Evolutionary conservation across 345 rosid genomes (phyloP).

Genomic region (Linum lewisii): DNA sequence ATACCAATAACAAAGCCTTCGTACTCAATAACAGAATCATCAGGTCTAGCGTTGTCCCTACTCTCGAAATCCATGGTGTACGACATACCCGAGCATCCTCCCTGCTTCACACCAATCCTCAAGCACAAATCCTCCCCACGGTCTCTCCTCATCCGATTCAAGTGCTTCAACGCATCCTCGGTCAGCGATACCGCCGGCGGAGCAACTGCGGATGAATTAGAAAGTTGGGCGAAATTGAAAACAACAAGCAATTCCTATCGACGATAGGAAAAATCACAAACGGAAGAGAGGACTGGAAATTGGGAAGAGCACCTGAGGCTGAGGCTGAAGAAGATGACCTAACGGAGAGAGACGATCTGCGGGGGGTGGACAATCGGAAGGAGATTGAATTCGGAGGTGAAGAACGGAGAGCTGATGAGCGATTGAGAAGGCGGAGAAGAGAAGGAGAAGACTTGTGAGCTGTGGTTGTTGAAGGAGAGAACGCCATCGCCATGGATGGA

Average conservation of each 20-base stretch:
- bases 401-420: conserved; percentile 6
- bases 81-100: conserved; percentile 98
- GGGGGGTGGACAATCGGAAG: conserved; percentile 25
- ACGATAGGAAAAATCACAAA: neutral
- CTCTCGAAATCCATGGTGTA: conserved; percentile 90
- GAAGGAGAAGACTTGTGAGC: conserved; percentile 17
- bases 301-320: conserved; percentile 38
- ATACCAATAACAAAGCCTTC: conserved; percentile 74
- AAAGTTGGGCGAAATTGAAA: neutral
- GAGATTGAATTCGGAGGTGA: conserved; percentile 25
- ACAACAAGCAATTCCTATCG: no score
- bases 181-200: conserved; percentile 70
- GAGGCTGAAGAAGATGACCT: conserved; percentile 43
- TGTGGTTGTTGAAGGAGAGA: conserved; percentile 10
- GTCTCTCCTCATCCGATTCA: conserved; percentile 70
- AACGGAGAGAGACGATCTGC: conserved; percentile 30
- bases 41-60: conserved; percentile 51
- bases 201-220: conserved; percentile 18
- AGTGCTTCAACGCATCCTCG: conserved; percentile 67
- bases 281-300: neutral
- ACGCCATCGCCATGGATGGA: neutral
- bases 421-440: conserved; percentile 16
- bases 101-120: conserved; percentile 88
- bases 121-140: conserved; percentile 67
- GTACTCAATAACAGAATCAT: conserved; percentile 70